phyloP scores from a whole-genome alignment of 2,329 filamentous ascomycete species.

The Cadophora sp. region DNA sequence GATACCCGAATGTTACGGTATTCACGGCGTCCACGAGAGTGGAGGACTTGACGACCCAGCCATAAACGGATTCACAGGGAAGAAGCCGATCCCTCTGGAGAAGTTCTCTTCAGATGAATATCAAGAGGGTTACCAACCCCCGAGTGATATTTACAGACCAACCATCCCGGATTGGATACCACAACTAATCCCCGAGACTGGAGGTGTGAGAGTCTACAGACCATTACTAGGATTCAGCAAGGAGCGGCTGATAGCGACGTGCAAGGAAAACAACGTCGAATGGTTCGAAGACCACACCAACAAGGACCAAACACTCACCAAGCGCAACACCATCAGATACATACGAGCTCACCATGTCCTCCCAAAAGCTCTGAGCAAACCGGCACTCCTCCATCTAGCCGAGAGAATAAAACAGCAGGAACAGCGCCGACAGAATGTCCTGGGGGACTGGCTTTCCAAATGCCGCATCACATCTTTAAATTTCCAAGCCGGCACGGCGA shows the following conservation, averaged over 20 bases:
- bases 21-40: constrained; percentile 75
- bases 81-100: neutral
- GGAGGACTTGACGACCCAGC: constrained; percentile 47
- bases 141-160: neutral
- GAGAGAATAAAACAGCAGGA: constrained; percentile 55
- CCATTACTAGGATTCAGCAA: constrained; percentile 77
- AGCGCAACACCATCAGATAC: constrained; percentile 80
- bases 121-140: no score
- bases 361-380: constrained; percentile 72
- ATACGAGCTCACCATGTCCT: constrained; percentile 64
- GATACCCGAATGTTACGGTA: constrained; percentile 84
- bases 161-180: neutral
- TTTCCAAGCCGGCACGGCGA: constrained; percentile 46
- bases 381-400: constrained; percentile 67
- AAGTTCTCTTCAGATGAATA: neutral
- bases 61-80: neutral
- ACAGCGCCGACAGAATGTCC: constrained; percentile 56
- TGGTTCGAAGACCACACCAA: constrained; percentile 94
- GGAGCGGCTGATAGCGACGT: constrained; percentile 75
- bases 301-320: constrained; percentile 74
- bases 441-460: constrained; percentile 59
- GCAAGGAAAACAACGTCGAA: constrained; percentile 66
- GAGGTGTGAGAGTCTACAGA: constrained; percentile 71
- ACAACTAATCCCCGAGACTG: constrained; percentile 55
- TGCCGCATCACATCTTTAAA: constrained; percentile 48